These are phyloP conservation scores for Talaromyces atroroseus DNA, from an alignment of 2,329 filamentous ascomycete genomes.

Conservation along the genomic window DNA sequence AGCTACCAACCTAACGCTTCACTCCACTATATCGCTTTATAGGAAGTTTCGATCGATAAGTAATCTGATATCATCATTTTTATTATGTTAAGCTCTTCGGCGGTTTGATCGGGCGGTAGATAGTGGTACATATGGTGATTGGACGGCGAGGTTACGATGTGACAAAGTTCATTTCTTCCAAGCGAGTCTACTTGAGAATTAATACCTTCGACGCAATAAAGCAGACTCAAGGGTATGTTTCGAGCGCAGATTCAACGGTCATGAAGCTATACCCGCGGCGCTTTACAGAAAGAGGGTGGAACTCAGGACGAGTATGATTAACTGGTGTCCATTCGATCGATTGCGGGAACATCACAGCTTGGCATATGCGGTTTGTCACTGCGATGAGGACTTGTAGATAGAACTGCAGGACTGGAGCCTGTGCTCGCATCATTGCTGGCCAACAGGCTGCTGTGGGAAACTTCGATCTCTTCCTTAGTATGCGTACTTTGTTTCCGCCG, in stretches of 20 bases:
- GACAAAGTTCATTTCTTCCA: background rate
- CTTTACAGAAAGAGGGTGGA: background rate
- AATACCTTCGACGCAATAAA: background rate
- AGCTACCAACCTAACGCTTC: background rate
- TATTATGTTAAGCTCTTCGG: background rate
- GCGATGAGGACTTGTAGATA: constrained; percentile 20
- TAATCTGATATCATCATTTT: background rate
- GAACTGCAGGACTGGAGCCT: constrained; percentile 18
- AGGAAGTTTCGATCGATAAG: background rate
- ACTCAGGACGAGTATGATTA: constrained; percentile 15
- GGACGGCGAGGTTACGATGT: background rate
- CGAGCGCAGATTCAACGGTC: background rate
- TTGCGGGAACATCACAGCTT: constrained; percentile 12
- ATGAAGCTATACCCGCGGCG: background rate
- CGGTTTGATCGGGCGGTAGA: background rate
- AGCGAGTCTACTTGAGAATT: background rate
- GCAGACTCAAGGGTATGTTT: background rate
- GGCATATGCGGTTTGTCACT: constrained; percentile 5
- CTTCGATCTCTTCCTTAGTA: constrained; percentile 15
- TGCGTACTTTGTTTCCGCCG: constrained; percentile 21
- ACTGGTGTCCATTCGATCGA: constrained; percentile 33
- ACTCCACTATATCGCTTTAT: background rate
- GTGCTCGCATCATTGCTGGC: constrained; percentile 17
- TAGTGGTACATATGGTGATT: background rate
- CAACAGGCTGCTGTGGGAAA: constrained; percentile 11